Evolutionary conservation across 78 protist genomes (phyloP).

Genomic region (Diacronema lutheri): DNA sequence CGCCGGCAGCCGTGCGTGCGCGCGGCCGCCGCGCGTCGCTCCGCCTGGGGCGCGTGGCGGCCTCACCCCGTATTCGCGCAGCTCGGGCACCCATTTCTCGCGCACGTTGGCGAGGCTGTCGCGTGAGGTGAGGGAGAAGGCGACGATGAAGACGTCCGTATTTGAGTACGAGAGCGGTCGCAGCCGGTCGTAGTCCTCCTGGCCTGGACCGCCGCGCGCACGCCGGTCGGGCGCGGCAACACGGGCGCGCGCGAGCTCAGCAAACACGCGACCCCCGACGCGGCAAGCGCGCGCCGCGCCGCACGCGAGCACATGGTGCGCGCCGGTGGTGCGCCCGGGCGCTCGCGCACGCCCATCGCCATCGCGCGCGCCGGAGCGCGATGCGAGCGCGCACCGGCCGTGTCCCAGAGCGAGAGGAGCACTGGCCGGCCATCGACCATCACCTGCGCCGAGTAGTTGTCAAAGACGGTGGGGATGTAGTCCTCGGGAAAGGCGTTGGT

Average conservation of each 20-base stretch:
- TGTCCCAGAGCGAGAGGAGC: constrained; percentile 88
- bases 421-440: constrained; percentile 79
- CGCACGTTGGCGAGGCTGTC: constrained; percentile 79
- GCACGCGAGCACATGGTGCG: too few species aligned
- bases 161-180: constrained; percentile 80
- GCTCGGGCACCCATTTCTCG: constrained; percentile 81
- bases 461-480: constrained; percentile 71
- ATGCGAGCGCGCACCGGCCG: constrained; percentile 93
- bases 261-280: too few species aligned
- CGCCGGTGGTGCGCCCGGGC: too few species aligned
- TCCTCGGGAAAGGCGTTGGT: constrained; percentile 52
- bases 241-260: too few species aligned
- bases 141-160: constrained; percentile 90
- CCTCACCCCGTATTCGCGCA: constrained; percentile 84
- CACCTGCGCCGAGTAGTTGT: constrained; percentile 85
- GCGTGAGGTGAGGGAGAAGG: constrained; percentile 75
- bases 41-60: too few species aligned
- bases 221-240: too few species aligned
- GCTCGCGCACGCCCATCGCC: too few species aligned
- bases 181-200: constrained; percentile 96
- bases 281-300: too few species aligned
- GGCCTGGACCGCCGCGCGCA: too few species aligned
- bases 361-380: too few species aligned
- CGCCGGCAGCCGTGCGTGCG: too few species aligned
- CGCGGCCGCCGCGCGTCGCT: too few species aligned